phyloP scores from a whole-genome alignment of 2,329 filamentous ascomycete species.

The Fusarium ramigenum region DNA sequence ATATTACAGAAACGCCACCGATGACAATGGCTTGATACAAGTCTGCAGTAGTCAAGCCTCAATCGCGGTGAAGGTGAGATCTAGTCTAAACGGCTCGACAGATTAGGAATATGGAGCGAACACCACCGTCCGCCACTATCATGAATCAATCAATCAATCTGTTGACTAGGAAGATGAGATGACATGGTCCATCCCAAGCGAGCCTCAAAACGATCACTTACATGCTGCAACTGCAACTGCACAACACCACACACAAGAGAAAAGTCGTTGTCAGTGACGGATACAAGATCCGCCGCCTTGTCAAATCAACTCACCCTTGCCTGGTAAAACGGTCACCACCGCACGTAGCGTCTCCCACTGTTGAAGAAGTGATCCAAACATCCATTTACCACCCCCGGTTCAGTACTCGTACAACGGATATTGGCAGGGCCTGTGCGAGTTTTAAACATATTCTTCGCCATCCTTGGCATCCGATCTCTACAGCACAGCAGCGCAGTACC shows the following conservation, averaged over 20 bases:
- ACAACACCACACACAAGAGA: background rate
- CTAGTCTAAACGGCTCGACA: slow-evolving; percentile 21
- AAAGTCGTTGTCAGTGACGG: background rate
- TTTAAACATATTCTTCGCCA: slow-evolving; percentile 9
- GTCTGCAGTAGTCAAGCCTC: slow-evolving; percentile 6
- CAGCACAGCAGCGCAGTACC: background rate
- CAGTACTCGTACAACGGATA: slow-evolving; percentile 16
- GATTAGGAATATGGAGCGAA: slow-evolving; percentile 33
- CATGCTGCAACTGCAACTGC: background rate
- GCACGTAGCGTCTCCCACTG: slow-evolving; percentile 35
- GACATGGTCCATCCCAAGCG: slow-evolving; percentile 5
- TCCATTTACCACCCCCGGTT: background rate
- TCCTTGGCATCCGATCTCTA: slow-evolving; percentile 44
- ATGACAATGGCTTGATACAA: slow-evolving; percentile 13
- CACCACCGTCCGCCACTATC: slow-evolving; percentile 11
- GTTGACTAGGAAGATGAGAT: background rate
- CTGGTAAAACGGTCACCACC: slow-evolving; percentile 41
- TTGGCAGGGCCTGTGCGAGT: slow-evolving; percentile 32
- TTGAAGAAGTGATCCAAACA: slow-evolving; percentile 34
- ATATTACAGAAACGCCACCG: slow-evolving; percentile 32
- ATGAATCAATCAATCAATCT: background rate
- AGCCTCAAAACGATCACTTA: slow-evolving; percentile 27
- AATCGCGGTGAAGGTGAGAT: slow-evolving; percentile 26
- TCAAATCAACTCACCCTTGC: slow-evolving; percentile 30
- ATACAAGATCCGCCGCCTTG: slow-evolving; percentile 17